phyloP scores from a whole-genome alignment of 2,329 filamentous ascomycete species.

The Diplodia sapinea region DNA sequence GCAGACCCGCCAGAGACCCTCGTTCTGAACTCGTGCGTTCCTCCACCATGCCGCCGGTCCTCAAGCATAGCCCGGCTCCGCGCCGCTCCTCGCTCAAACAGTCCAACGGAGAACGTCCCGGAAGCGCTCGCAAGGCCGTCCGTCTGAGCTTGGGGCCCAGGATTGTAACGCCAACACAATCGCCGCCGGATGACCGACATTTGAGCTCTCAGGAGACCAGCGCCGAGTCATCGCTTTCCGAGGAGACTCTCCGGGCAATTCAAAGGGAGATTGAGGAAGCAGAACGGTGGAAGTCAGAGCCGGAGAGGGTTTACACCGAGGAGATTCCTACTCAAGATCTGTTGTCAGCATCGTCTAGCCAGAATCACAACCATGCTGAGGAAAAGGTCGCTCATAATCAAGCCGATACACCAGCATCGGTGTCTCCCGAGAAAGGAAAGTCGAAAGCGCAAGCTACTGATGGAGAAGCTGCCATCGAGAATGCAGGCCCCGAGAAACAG shows the following conservation, averaged over 20 bases:
- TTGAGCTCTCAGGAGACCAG: slow-evolving; percentile 14
- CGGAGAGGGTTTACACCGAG: slow-evolving; percentile 17
- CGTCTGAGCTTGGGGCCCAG: slow-evolving; percentile 27
- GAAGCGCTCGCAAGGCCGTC: slow-evolving; percentile 30
- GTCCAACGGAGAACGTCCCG: slow-evolving; percentile 26
- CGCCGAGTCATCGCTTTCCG: background rate
- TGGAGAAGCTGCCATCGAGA: background rate
- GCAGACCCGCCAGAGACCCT: slow-evolving; percentile 15
- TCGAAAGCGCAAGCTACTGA: background rate
- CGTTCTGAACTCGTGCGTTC: slow-evolving; percentile 24
- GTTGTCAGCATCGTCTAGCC: slow-evolving; percentile 1
- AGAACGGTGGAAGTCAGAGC: slow-evolving; percentile 24
- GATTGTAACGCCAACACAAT: slow-evolving; percentile 30
- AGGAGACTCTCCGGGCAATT: slow-evolving; percentile 7
- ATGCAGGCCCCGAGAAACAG: background rate
- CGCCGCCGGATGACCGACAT: slow-evolving; percentile 22
- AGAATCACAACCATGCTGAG: background rate
- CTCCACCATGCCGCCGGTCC: slow-evolving; percentile 22
- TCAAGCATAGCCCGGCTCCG: slow-evolving; percentile 16
- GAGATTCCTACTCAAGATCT: slow-evolving; percentile 22
- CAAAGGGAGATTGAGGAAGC: slow-evolving; percentile 19
- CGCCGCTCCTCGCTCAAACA: slow-evolving; percentile 31
- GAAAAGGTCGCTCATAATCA: background rate
- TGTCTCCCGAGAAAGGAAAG: slow-evolving; percentile 16
- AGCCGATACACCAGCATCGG: background rate